These are phyloP conservation scores for Piedraia hortae DNA, from an alignment of 2,329 filamentous ascomycete species.

Conservation along the genomic window DNA sequence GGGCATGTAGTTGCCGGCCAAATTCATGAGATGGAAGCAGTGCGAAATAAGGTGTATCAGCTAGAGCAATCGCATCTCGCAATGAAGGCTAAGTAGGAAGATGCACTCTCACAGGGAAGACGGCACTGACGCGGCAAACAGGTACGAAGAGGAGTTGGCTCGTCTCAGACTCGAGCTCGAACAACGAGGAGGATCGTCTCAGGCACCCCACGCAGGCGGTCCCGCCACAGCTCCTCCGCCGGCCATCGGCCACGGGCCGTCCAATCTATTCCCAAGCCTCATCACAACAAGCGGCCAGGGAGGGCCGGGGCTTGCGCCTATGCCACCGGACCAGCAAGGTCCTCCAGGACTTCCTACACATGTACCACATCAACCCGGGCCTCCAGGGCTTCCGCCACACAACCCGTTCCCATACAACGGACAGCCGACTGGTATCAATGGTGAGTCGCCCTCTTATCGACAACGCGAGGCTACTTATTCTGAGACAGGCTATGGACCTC, in stretches of 20 bases:
- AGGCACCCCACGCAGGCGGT: conserved; percentile 37
- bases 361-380: conserved; percentile 51
- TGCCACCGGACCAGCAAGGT: conserved; percentile 28
- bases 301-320: conserved; percentile 54
- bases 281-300: conserved; percentile 59
- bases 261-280: conserved; percentile 80
- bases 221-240: conserved; percentile 65
- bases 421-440: conserved; percentile 36
- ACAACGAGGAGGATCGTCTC: conserved; percentile 32
- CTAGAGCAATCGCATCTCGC: conserved; percentile 73
- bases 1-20: conserved; percentile 58
- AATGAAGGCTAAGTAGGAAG: conserved; percentile 66
- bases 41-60: conserved; percentile 75
- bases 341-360: conserved; percentile 28
- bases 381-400: conserved; percentile 38
- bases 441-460: conserved; percentile 16
- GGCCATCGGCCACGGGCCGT: conserved; percentile 60
- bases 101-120: conserved; percentile 1
- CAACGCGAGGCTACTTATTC: neutral
- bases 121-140: conserved; percentile 14
- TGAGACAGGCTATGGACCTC: conserved; percentile 51
- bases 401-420: conserved; percentile 34
- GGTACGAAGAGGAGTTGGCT: conserved; percentile 78
- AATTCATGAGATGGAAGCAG: conserved; percentile 82
- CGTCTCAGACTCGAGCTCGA: conserved; percentile 72